phyloP scores from a whole-genome alignment of 2,329 filamentous ascomycete species.

The Biscogniauxia marginata region DNA sequence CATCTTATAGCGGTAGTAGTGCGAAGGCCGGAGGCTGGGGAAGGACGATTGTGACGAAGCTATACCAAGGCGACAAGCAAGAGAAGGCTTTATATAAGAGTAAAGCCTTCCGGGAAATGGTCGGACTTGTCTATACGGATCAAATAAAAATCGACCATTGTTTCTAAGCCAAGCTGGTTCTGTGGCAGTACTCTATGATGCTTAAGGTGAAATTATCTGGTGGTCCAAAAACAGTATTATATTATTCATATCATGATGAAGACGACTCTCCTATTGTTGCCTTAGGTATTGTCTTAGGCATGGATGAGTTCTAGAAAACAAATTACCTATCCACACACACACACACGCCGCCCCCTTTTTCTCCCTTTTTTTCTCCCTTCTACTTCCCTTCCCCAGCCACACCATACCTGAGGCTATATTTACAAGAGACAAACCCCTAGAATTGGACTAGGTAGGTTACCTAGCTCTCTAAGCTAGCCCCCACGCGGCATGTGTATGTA shows the following conservation, averaged over 20 bases:
- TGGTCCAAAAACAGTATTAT: too few relatives aligned
- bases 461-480: too few relatives aligned
- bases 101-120: not conserved
- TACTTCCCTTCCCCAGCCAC: too few relatives aligned
- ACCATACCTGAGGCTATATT: too few relatives aligned
- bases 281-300: too few relatives aligned
- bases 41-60: conserved; percentile 23
- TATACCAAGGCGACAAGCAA: conserved; percentile 16
- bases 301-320: too few relatives aligned
- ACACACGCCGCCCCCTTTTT: not conserved
- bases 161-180: not conserved
- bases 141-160: not conserved
- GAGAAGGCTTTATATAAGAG: not conserved
- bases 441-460: too few relatives aligned
- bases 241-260: too few relatives aligned
- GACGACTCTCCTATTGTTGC: too few relatives aligned
- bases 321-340: not conserved
- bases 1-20: conserved; percentile 17
- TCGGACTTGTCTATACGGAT: conserved; percentile 1
- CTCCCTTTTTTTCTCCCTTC: not conserved
- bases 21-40: conserved; percentile 12
- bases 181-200: not conserved
- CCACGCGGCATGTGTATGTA: too few relatives aligned
- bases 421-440: too few relatives aligned
- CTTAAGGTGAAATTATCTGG: conserved; percentile 2